Conservation (phyloP, 1,284 basidiomycete genomes). For the Calocybe gambosa region DNA sequence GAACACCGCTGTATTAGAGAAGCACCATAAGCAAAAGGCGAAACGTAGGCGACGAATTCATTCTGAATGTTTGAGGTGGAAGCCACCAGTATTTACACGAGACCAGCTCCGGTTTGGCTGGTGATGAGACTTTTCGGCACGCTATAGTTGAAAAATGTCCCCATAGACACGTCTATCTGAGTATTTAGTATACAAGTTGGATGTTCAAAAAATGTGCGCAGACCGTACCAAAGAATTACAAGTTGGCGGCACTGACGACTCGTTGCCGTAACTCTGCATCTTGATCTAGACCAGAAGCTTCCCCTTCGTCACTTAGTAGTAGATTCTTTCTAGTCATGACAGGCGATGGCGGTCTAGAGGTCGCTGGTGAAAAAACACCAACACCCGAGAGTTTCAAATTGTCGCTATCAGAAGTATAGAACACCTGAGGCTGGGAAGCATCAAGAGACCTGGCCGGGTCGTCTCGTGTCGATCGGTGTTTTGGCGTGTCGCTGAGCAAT, state of each 20-base stretch:
- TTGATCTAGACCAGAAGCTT: conserved; percentile 5
- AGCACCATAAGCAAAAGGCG: conserved; percentile 78
- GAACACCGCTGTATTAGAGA: conserved; percentile 86
- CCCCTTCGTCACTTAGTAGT: conserved; percentile 17
- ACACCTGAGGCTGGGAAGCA: conserved; percentile 33
- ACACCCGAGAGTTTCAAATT: conserved; percentile 59
- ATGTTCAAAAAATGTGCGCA: not conserved
- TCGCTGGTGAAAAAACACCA: conserved; percentile 63
- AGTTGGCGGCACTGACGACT: conserved; percentile 1
- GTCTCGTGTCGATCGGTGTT: conserved; percentile 1
- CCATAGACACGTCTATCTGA: conserved; percentile 1
- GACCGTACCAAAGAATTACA: not conserved
- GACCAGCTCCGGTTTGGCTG: conserved; percentile 88
- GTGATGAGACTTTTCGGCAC: conserved; percentile 30
- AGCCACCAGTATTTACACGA: conserved; percentile 87
- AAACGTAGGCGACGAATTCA: conserved; percentile 82
- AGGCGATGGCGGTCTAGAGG: conserved; percentile 61
- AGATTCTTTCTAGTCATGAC: conserved; percentile 34
- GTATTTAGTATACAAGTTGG: not conserved
- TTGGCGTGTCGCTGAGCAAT: conserved; percentile 12
- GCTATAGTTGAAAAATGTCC: conserved; percentile 10
- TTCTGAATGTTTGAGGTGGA: conserved; percentile 83
- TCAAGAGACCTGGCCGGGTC: conserved; percentile 14
- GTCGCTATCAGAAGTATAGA: conserved; percentile 47
- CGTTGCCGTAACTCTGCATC: conserved; percentile 15